phyloP scores from a whole-genome alignment of 768 basidiomycete species.

The Mycena haematopus region DNA sequence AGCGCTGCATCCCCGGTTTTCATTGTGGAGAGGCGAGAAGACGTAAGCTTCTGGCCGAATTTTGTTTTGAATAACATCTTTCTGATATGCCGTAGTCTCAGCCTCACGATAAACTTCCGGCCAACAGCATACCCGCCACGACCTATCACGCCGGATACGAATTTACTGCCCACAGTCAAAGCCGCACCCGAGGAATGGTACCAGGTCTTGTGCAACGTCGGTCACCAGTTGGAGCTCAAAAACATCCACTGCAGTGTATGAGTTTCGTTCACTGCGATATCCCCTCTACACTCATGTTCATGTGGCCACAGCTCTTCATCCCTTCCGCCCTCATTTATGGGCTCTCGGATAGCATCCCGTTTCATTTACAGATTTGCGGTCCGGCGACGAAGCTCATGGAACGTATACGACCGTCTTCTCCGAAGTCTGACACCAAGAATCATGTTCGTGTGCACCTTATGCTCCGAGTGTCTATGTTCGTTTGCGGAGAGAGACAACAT shows the following conservation, averaged over 20 bases:
- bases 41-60: conserved; percentile 1
- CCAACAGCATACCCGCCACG: conserved; percentile 43
- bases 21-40: conserved; percentile 19
- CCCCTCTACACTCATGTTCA: conserved; percentile 4
- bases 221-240: conserved; percentile 31
- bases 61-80: not conserved
- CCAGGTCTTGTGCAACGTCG: conserved; percentile 40
- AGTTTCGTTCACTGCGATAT: not conserved
- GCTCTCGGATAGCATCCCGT: conserved; percentile 47
- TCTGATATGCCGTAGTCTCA: conserved; percentile 35
- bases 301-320: conserved; percentile 44
- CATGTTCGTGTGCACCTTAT: conserved; percentile 15
- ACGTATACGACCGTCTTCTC: conserved; percentile 30
- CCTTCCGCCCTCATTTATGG: conserved; percentile 47
- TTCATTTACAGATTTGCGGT: conserved; percentile 50
- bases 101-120: conserved; percentile 40
- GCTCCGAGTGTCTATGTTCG: conserved; percentile 7
- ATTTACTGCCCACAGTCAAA: conserved; percentile 50
- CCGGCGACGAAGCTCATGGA: conserved; percentile 38
- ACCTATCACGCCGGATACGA: conserved; percentile 43
- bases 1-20: conserved; percentile 19
- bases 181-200: conserved; percentile 52
- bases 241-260: conserved; percentile 46
- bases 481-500: conserved; percentile 9
- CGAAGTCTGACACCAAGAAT: not conserved